Percentiles rank a stretch among this genome's conserved stretches.
Evolutionary conservation across 2,329 filamentous ascomycete species (phyloP).

Genomic region (Domatiomyces globalis): DNA sequence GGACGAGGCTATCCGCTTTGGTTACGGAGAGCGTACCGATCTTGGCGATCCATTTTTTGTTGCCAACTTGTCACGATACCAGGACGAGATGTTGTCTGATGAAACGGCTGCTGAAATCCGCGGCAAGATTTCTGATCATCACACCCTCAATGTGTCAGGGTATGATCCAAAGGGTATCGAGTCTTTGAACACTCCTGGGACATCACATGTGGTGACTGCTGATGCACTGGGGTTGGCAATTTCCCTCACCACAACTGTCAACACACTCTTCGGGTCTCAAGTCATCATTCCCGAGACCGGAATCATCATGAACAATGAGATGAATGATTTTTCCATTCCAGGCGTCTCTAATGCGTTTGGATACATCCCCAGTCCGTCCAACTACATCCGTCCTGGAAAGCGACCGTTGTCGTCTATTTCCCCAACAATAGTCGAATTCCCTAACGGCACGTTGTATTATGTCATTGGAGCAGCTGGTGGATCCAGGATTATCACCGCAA

Average conservation of each 20-base stretch:
- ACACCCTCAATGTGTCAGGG: constrained; percentile 55
- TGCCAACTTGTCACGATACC: constrained; percentile 45
- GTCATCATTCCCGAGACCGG: constrained; percentile 71
- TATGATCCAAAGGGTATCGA: constrained; percentile 60
- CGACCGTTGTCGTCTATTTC: constrained; percentile 71
- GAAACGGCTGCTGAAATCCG: constrained; percentile 47
- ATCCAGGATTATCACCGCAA: constrained; percentile 68
- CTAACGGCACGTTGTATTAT: constrained; percentile 52
- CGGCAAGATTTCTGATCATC: constrained; percentile 53
- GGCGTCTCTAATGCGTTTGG: constrained; percentile 66
- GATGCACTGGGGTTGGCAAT: constrained; percentile 63
- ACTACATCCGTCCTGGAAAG: constrained; percentile 70
- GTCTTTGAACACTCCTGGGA: constrained; percentile 47
- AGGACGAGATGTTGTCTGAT: constrained; percentile 53
- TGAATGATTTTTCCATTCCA: constrained; percentile 76
- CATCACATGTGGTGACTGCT: constrained; percentile 45
- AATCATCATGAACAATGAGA: constrained; percentile 56
- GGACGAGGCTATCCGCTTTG: constrained; percentile 80
- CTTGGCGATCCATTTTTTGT: constrained; percentile 75
- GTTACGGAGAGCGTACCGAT: constrained; percentile 62
- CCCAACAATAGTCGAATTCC: constrained; percentile 59
- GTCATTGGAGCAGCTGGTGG: constrained; percentile 66
- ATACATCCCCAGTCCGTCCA: constrained; percentile 62
- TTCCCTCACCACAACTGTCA: constrained; percentile 74
- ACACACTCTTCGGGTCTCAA: constrained; percentile 68